Evolutionary conservation across 306 rosid species (phyloP).

Genomic region (Rosa lucieae): DNA sequence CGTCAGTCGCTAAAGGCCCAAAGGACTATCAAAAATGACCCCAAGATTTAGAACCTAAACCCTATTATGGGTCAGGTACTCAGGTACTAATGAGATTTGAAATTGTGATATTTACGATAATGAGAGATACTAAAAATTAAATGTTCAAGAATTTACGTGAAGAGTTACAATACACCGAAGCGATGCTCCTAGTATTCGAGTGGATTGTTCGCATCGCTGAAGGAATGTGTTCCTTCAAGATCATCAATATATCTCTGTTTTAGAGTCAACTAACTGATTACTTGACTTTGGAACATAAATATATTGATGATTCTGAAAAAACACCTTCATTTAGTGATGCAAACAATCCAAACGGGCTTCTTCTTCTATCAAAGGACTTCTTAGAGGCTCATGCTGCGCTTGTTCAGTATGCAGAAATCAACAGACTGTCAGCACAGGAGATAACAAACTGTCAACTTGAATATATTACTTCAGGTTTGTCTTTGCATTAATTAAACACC

Average conservation of each 20-base stretch:
- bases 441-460: neutral
- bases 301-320: neutral
- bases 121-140: too few relatives aligned
- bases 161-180: too few relatives aligned
- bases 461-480: neutral
- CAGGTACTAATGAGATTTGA: too few relatives aligned
- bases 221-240: neutral
- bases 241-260: neutral
- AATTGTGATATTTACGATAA: too few relatives aligned
- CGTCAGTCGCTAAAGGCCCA: neutral
- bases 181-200: neutral
- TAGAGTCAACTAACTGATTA: neutral
- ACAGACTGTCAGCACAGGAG: neutral
- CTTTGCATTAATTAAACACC: neutral
- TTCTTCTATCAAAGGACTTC: constrained; percentile 9
- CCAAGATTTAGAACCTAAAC: too few relatives aligned
- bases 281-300: neutral
- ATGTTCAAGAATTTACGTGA: too few relatives aligned
- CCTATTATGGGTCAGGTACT: too few relatives aligned
- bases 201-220: neutral
- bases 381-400: neutral
- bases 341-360: neutral
- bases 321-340: neutral
- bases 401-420: neutral
- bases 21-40: too few relatives aligned